Base-by-base conservation (phyloP, 108 stramenopile species). In the Discostella stelligeroides region DNA sequence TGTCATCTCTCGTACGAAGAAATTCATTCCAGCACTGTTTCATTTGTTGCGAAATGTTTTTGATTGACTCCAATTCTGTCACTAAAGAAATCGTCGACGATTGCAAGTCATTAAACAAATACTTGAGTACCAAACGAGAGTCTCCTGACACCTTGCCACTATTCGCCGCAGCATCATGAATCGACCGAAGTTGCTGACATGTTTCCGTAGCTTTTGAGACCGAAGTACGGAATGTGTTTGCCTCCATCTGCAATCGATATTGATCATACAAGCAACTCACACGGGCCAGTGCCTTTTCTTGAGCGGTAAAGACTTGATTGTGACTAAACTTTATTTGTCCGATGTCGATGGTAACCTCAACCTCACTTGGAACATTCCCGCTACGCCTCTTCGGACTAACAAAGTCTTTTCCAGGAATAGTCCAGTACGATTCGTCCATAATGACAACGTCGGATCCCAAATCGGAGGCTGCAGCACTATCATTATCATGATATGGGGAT, bases 291-390 rank as follows among this genome's bases (percentile, higher is more conserved):
- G 47, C 37, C 23, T 41, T 42, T 60, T 73, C 73, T 61, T 75
- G 64, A 7, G 63, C 66, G 38, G n/a, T 46, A 29, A 75, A 75
- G 13, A 17, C 47, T 43, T 65, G 73, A 55, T 75, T 65, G 1
- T 53, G 59, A 15, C 65, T 28, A 39, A 75, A 54, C 30, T 67
- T 75, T 57, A 75, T 43, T 54, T 75, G 64, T 29, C 60, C 60
- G 0, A 75, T 49, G 13, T 67, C 42, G 14, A 75, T 46, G 50
- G 60, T 54, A 8, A 75, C 9, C 17, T 54, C 60, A 21, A 75
- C 49, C 24, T 46, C 47, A 18, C 38, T 58, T 59, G 30, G 37
- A 24, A 43, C n/a, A 27, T n/a, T 47, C 29, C 66, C 25, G 23
- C 58, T 25, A 10, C 60, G 53, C 62, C 24, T 63, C 12, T 38